A percentile compares a stretch with the other conserved stretches of the same genome.
Evolutionary conservation across 345 rosid genomes (phyloP).

Genomic region (Nephelium lappaceum): DNA sequence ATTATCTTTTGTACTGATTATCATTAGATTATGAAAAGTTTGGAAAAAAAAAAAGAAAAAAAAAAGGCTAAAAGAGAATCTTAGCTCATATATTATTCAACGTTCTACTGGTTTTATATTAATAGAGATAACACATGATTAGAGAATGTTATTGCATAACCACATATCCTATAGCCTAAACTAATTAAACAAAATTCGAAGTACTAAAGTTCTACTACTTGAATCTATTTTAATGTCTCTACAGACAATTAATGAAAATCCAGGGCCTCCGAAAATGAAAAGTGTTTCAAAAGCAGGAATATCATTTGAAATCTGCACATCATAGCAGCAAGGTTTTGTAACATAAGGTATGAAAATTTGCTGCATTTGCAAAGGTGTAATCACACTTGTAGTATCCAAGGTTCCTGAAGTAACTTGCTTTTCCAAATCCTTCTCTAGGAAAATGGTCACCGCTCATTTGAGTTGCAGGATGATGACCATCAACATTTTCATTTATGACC

Average conservation of each 20-base stretch:
- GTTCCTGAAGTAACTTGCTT: slow-evolving; percentile 37
- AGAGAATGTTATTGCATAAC: too few relatives aligned
- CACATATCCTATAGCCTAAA: too few relatives aligned
- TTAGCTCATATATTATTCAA: too few relatives aligned
- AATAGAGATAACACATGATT: too few relatives aligned
- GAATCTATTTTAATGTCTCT: not conserved
- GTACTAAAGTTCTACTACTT: too few relatives aligned
- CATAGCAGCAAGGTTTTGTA: too few relatives aligned
- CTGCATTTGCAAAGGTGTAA: not conserved
- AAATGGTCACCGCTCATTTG: slow-evolving; percentile 56
- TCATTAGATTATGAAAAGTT: too few relatives aligned
- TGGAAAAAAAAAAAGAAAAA: too few relatives aligned
- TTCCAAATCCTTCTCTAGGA: slow-evolving; percentile 37
- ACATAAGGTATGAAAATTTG: not conserved
- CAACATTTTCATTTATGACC: slow-evolving; percentile 21
- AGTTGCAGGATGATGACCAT: slow-evolving; percentile 31
- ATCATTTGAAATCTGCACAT: not conserved
- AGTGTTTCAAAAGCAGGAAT: not conserved
- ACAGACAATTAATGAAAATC: not conserved
- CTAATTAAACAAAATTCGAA: too few relatives aligned
- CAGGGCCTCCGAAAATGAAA: slow-evolving; percentile 21
- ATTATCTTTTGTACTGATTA: too few relatives aligned
- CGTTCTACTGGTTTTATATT: too few relatives aligned
- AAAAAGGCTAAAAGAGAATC: too few relatives aligned
- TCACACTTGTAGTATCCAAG: not conserved